phyloP scores from a whole-genome alignment of 2,329 filamentous ascomycete genomes.

The Trichoderma breve region DNA sequence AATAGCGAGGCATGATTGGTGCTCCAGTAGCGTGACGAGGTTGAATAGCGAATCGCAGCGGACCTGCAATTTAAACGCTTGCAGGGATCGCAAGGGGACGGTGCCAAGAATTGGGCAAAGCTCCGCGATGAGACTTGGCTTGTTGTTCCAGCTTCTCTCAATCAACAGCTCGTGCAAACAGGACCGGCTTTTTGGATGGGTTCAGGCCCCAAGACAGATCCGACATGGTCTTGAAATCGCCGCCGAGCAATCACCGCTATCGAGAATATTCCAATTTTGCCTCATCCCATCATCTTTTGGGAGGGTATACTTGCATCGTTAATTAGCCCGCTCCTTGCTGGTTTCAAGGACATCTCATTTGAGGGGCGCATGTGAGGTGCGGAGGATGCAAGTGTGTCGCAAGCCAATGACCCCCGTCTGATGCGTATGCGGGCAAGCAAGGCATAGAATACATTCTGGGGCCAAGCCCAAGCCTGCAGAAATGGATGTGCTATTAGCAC shows the following conservation, averaged over 20 bases:
- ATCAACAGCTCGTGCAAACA: not conserved
- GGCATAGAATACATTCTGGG: not conserved
- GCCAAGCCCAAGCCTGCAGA: not conserved
- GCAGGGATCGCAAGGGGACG: slow-evolving; percentile 13
- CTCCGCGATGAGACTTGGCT: slow-evolving; percentile 7
- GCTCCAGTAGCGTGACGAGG: slow-evolving; percentile 1
- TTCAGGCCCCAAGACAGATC: not conserved
- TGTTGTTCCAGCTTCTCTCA: not conserved
- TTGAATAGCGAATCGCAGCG: slow-evolving; percentile 6
- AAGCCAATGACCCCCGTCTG: not conserved
- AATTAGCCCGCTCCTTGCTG: not conserved
- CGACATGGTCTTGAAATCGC: not conserved
- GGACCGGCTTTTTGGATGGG: not conserved
- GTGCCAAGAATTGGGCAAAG: slow-evolving; percentile 13
- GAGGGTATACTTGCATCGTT: not conserved
- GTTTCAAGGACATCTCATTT: slow-evolving; percentile 12
- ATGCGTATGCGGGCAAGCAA: not conserved
- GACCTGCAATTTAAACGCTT: slow-evolving; percentile 18
- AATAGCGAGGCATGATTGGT: slow-evolving; percentile 1
- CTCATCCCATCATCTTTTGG: not conserved
- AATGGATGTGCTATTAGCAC: not conserved
- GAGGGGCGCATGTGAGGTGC: slow-evolving; percentile 6
- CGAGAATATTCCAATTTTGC: not conserved
- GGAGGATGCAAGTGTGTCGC: slow-evolving; percentile 12
- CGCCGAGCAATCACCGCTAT: not conserved